Evolutionary conservation across 345 rosid genomes (phyloP), one percentile per base, ranked within the genome.

Genomic region (Aurinia saxatilis): DNA sequence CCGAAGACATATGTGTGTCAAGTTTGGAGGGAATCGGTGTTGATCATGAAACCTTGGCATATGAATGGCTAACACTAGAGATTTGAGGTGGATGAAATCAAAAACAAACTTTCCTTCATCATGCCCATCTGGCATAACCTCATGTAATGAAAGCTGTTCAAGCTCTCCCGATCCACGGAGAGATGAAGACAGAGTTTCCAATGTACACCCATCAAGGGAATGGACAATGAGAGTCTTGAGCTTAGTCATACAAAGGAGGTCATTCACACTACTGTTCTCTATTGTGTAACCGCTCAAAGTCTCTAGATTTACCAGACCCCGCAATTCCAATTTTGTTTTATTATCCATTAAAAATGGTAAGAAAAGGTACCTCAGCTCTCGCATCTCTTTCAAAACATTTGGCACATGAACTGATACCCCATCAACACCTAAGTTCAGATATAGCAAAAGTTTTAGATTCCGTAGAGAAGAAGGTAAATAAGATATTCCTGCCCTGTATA

Each of bases 321-420:
- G 39, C 14, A 72, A 50, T n/a, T 58, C 59, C 47, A 42, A 6
- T 23, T 45, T 68, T 21, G 19, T 6, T 1, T 41, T 7, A 17
- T 2, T 14, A 2, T 19, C 13, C 9, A 36, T 33, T 1, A 0
- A 1, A 0, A 12, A 1, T 0, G 72, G 72, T 5, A 59, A 10
- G 0, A 10, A 0, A n/a, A 71, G 65, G 50, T 40, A 59, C 11
- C 34, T 71, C 45, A 63, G 6, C 19, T 49, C 46, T 31, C 10
- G 14, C 75, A 71, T 41, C 60, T 25, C 56, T 16, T 46, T 55
- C 37, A 64, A 23, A 14, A 65, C 37, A 23, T 65, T 23, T 2
- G 52, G 53, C 11, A 54, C 14, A 21, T 10, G 10, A 14, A 37
- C 13, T 14, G 1, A 12, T n/a, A 0, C 1, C 0, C 8, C 5